Evolutionary conservation across 805 yeast species (phyloP).

Genomic region (Ogataea henricii): DNA sequence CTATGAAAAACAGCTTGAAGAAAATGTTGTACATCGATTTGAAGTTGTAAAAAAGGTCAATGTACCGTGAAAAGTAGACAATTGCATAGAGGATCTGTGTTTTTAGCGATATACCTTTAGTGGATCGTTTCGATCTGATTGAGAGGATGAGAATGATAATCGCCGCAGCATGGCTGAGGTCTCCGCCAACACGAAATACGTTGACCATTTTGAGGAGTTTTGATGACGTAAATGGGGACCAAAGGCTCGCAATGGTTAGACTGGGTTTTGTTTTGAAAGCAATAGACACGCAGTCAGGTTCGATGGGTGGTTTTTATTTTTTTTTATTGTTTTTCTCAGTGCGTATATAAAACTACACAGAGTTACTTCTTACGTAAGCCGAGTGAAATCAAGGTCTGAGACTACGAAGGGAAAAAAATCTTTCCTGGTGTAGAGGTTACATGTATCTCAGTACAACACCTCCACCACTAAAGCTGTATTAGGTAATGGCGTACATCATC

Average conservation of each 20-base stretch:
- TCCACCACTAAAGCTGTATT: not conserved
- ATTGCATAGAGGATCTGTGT: slow-evolving; percentile 78
- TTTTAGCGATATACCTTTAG: slow-evolving; percentile 84
- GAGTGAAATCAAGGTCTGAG: no score
- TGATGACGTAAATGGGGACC: no score
- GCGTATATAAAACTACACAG: no score
- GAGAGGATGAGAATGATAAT: slow-evolving; percentile 74
- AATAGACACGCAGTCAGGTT: not conserved
- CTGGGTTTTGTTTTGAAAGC: not conserved
- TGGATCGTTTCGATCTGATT: slow-evolving; percentile 62
- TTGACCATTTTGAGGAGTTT: slow-evolving; percentile 39
- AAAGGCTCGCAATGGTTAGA: not conserved
- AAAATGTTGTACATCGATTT: slow-evolving; percentile 71
- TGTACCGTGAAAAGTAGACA: slow-evolving; percentile 73
- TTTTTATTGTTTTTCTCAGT: not conserved
- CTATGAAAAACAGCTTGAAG: slow-evolving; percentile 82
- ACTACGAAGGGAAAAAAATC: no score
- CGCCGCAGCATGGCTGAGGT: slow-evolving; percentile 79
- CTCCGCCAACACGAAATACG: slow-evolving; percentile 53
- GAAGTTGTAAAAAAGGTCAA: slow-evolving; percentile 60
- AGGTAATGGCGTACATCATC: slow-evolving; percentile 2
- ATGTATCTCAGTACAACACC: no score
- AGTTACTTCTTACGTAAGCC: no score
- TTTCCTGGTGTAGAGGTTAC: no score
- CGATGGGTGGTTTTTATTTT: not conserved